Evolutionary conservation across 176 grass and related monocot species (phyloP), one percentile per base, ranked within the genome.

Genomic region (Canna indica): DNA sequence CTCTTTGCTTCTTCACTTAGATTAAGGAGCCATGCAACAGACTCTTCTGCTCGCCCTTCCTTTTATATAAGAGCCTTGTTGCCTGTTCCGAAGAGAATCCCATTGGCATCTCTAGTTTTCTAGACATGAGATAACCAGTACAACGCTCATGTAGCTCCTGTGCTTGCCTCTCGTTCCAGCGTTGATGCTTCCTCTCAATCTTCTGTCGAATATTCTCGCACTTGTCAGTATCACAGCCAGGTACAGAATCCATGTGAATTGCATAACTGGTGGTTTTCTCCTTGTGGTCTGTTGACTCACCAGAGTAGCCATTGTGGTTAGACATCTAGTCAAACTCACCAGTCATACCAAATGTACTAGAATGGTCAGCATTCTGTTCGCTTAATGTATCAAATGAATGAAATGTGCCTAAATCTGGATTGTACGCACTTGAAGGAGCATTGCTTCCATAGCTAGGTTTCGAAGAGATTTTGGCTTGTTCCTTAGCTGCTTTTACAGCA

Each of bases 191-290:
- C 67, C 85, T 99, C 76, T 99, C 95, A 82, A 94, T 99, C 70
- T 99, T 99, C 59, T 99, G 95, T 39, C 95, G 88, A 61, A 99
- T 99, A 80, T 99, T 99, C 63, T 99, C 95, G 26, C 95, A 84
- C 78, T 94, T 99, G 75, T 94, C 95, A 66, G 67, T 70, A 52
- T 99, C 95, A 85, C 83, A 91, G 39, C 92, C 92, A 72, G 86
- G 84, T 76, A 94, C 56, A 29, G 82, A 82, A 3, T 97, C 89
- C 54, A 60, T 81, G 44, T 80, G 79, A 81, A 13, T 3, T 18
- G 44, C 26, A 48, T 24, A 59, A 42, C 69, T 83, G 27, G 79
- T 78, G 50, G 76, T 59, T 66, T 99, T 93, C 73, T 91, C 83
- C 73, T 88, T 90, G 27, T 83, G 79, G 73, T 90, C 86, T 76